These are phyloP conservation scores for Rhizoctonia solani DNA, from an alignment of 1,284 basidiomycete species.

Conservation along the genomic window DNA sequence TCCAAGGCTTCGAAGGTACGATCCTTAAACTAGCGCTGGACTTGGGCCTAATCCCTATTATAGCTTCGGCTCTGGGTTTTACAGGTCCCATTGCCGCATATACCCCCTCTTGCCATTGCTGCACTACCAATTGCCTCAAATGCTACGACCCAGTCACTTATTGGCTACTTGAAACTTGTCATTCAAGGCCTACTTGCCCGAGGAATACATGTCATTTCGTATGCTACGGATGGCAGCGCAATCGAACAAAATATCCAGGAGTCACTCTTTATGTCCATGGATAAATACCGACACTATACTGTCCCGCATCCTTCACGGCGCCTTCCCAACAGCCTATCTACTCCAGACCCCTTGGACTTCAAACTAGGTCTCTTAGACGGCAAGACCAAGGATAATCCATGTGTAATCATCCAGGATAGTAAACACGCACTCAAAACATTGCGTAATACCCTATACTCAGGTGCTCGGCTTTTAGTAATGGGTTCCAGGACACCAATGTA, in stretches of 20 bases:
- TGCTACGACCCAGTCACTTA: conserved; percentile 34
- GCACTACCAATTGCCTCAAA: conserved; percentile 19
- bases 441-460: conserved; percentile 45
- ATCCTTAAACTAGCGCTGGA: neutral
- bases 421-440: conserved; percentile 47
- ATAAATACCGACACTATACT: neutral
- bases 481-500: conserved; percentile 42
- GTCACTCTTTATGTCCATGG: too few relatives aligned
- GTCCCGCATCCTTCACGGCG: conserved; percentile 35
- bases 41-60: neutral
- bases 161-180: neutral
- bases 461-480: conserved; percentile 43
- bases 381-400: conserved; percentile 1
- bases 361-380: too few relatives aligned
- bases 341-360: too few relatives aligned
- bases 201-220: conserved; percentile 42
- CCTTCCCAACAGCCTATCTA: neutral
- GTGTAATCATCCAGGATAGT: conserved; percentile 47
- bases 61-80: conserved; percentile 37
- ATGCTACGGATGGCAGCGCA: conserved; percentile 44
- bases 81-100: conserved; percentile 38
- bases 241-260: conserved; percentile 40
- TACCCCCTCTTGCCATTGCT: conserved; percentile 11
- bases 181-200: conserved; percentile 31
- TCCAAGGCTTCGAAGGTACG: conserved; percentile 27